Percentiles rank a stretch among this genome's conserved stretches.
Conservation (phyloP, 495 filamentous ascomycete genomes). For the Aspergillus avenaceus region DNA sequence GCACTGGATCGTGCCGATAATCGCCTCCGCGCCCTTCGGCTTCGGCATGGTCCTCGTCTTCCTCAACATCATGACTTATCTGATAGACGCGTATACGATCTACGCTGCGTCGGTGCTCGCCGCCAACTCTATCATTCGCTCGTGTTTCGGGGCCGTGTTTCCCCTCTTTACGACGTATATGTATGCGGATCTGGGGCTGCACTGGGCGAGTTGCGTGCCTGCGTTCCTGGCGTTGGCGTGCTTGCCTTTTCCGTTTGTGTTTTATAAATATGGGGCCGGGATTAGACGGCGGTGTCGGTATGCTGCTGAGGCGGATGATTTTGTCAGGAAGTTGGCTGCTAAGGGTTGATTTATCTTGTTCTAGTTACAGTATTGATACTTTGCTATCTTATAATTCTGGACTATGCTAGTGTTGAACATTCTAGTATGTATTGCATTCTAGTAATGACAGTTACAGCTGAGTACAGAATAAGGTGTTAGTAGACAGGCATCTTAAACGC, state of each 20-base stretch:
- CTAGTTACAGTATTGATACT: too few relatives aligned
- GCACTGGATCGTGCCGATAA: slow-evolving; percentile 59
- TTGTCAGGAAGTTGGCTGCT: slow-evolving; percentile 16
- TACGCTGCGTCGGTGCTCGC: slow-evolving; percentile 70
- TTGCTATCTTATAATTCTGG: too few relatives aligned
- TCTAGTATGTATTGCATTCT: too few relatives aligned
- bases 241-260: slow-evolving; percentile 65
- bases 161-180: slow-evolving; percentile 69
- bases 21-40: slow-evolving; percentile 58
- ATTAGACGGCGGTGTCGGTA: slow-evolving; percentile 65
- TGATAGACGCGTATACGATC: slow-evolving; percentile 68
- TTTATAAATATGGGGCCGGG: slow-evolving; percentile 58
- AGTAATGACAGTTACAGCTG: too few relatives aligned
- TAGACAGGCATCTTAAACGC: slow-evolving; percentile 28
- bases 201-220: slow-evolving; percentile 69
- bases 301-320: slow-evolving; percentile 54
- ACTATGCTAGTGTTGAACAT: too few relatives aligned
- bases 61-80: slow-evolving; percentile 62
- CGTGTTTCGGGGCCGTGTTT: slow-evolving; percentile 63
- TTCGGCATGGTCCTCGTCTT: slow-evolving; percentile 67
- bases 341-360: too few relatives aligned
- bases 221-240: slow-evolving; percentile 65
- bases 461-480: too few relatives aligned
- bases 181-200: slow-evolving; percentile 62
- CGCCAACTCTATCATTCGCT: slow-evolving; percentile 61